Base-by-base conservation (phyloP, 2,329 filamentous ascomycete species). In the Corniculantispora saksenae region DNA sequence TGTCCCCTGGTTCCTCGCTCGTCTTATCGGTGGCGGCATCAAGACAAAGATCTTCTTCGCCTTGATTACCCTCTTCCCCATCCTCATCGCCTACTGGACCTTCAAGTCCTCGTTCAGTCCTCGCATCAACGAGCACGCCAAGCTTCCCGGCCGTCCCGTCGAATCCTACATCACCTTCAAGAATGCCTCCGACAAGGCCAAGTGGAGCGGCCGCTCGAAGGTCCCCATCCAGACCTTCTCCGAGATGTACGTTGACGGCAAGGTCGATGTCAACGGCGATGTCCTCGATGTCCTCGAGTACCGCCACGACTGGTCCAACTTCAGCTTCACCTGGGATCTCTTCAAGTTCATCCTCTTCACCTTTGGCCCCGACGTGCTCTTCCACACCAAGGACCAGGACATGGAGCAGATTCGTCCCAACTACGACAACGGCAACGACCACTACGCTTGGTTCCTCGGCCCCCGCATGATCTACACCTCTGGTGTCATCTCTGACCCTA, bases 401-500 rank as follows among this genome's bases (percentile, higher is more conserved):
- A 94, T 97, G 86, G 94, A 98, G 80, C 95, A 98, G 82, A 94
- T 98, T 65, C 93, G 94, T 76, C 93, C 94, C 79, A 93, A 97
- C 83, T 99, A 99, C 80, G 95, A 98, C 85, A 90, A 93, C 70
- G 95, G 95, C 75, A 93, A 99, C 78, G 95, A 98, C 81, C 97
- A 97, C 82, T 99, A 99, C 84, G 91, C 88, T 77, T 99, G 94
- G 93, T 98, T 98, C 86, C 87, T 98, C 69, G 95, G 95, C 67
- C 94, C 94, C 66, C 94, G 94, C 75, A 99, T 98, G 95, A 93
- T 98, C 80, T 98, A 98, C 84, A 99, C 95, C 60, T 96, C 92
- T 59, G 95, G 95, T 73, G 84, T 99, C 73, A 96, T 99, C 76
- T 91, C 91, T 67, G 93, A 98, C 78, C 87, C 92, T 78, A 89